Conservation (phyloP, 2,329 filamentous ascomycete genomes). For the Ceratocystis harringtonii region DNA sequence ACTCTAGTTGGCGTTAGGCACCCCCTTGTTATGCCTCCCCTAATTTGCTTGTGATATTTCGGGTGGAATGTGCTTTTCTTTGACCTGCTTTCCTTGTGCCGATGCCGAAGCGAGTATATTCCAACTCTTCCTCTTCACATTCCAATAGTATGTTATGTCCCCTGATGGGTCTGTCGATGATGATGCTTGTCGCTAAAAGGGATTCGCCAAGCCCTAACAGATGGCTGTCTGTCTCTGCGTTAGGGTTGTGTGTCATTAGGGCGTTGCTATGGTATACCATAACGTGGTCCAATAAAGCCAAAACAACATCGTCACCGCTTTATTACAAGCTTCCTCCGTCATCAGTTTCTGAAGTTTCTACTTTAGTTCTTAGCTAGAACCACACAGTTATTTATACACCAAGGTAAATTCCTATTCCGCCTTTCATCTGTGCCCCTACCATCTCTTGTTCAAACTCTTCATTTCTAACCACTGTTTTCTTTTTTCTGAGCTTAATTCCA, state of each 20-base stretch:
- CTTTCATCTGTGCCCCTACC: background rate
- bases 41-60: background rate
- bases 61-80: background rate
- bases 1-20: background rate
- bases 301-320: background rate
- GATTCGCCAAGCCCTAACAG: background rate
- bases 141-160: background rate
- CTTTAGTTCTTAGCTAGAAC: background rate
- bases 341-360: background rate
- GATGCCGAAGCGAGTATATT: background rate
- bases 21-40: too few species aligned
- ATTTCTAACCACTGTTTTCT: background rate
- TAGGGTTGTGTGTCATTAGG: background rate
- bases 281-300: background rate
- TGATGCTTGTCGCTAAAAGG: background rate
- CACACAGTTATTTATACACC: background rate
- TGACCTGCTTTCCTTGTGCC: background rate
- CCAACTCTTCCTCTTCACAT: background rate
- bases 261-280: slow-evolving; percentile 11
- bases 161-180: background rate
- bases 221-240: background rate
- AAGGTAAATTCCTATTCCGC: background rate
- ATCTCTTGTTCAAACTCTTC: background rate
- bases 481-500: background rate
- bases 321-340: background rate